Percentiles rank a stretch among this genome's conserved stretches.
Evolutionary conservation across 1,139 yeast genomes (phyloP).

Genomic region (Yarrowia galli): DNA sequence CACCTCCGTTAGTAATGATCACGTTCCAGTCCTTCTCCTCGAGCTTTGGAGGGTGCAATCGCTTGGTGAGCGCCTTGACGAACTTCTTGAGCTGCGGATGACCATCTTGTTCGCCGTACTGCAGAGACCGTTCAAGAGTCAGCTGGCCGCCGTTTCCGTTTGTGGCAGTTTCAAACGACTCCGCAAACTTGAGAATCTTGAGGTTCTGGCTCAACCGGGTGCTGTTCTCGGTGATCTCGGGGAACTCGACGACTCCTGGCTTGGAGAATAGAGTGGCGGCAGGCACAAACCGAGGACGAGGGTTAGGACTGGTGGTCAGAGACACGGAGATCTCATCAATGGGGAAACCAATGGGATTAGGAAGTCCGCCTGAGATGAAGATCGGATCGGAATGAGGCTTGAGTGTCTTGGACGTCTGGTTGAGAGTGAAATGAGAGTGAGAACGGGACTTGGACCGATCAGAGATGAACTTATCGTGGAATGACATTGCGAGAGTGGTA

Average conservation of each 20-base stretch:
- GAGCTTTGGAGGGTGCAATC: conserved; percentile 59
- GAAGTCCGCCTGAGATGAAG: conserved; percentile 46
- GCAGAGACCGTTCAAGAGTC: conserved; percentile 72
- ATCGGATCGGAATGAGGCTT: conserved; percentile 37
- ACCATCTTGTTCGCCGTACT: conserved; percentile 84
- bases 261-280: conserved; percentile 13
- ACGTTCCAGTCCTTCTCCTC: conserved; percentile 64
- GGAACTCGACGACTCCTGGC: not conserved
- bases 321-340: conserved; percentile 41
- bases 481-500: not conserved
- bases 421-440: conserved; percentile 6
- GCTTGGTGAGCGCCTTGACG: conserved; percentile 69
- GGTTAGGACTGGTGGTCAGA: conserved; percentile 12
- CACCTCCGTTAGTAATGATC: conserved; percentile 72
- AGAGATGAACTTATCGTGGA: conserved; percentile 26
- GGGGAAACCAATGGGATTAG: conserved; percentile 45
- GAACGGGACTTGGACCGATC: conserved; percentile 27
- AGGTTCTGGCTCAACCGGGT: conserved; percentile 12
- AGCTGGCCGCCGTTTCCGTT: conserved; percentile 49
- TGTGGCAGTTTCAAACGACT: conserved; percentile 54
- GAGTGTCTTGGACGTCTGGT: not conserved
- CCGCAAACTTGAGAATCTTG: conserved; percentile 50
- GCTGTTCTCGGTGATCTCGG: conserved; percentile 1
- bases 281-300: conserved; percentile 24
- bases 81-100: conserved; percentile 70